Evolutionary conservation across 139 green algal genomes (phyloP).

Genomic region (Closterium sp.): DNA sequence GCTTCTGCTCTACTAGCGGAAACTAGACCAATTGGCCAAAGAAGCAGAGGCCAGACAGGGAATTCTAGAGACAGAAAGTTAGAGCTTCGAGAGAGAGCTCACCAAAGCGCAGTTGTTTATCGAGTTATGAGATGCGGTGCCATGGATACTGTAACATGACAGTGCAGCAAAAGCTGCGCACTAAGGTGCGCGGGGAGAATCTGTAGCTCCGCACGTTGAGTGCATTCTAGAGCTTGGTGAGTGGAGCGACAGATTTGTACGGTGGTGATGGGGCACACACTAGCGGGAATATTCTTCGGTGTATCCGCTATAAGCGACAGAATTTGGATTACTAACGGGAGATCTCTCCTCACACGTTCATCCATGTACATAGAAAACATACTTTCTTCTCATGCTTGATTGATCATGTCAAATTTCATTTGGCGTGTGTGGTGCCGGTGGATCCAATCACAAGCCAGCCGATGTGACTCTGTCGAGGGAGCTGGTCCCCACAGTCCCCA

Average conservation of each 20-base stretch:
- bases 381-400: background rate
- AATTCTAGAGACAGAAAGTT: background rate
- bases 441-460: no score
- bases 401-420: background rate
- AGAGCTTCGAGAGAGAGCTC: background rate
- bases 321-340: background rate
- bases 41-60: no score
- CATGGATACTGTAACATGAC: background rate
- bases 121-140: background rate
- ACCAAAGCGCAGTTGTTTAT: background rate
- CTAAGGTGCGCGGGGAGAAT: background rate
- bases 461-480: background rate
- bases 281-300: background rate
- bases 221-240: background rate
- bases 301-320: background rate
- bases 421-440: no score
- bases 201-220: background rate
- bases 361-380: background rate
- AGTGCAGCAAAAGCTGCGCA: background rate
- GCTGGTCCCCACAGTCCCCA: background rate
- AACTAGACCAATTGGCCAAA: no score
- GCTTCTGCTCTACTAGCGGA: background rate
- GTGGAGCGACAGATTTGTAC: background rate
- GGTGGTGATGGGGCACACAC: background rate
- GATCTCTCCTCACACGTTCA: no score